Percentiles rank a stretch among this genome's conserved stretches.
Evolutionary conservation across 140 eudicot genomes (phyloP).

Genomic region (Eryngium alpinum): DNA sequence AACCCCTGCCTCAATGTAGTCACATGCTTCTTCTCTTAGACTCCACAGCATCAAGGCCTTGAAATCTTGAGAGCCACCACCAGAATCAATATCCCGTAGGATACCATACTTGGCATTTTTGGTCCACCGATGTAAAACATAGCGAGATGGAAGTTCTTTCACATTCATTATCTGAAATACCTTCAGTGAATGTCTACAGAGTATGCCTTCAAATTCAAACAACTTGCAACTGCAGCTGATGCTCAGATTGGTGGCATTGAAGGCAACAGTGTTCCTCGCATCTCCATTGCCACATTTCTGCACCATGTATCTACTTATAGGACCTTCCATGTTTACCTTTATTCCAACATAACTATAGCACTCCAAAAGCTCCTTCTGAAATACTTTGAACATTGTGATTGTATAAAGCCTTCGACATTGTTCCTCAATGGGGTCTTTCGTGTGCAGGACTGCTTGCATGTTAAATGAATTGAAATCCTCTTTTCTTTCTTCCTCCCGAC

Average conservation of each 20-base stretch:
- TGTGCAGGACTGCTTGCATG: conserved; percentile 11
- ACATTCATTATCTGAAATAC: conserved; percentile 3
- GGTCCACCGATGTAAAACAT: conserved; percentile 13
- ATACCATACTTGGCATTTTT: conserved; percentile 14
- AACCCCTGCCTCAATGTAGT: conserved; percentile 12
- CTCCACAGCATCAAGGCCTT: conserved; percentile 17
- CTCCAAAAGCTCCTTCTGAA: conserved; percentile 18
- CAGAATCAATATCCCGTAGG: conserved; percentile 14
- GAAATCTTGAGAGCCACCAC: conserved; percentile 10
- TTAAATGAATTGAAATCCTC: conserved; percentile 13
- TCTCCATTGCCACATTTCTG: conserved; percentile 8
- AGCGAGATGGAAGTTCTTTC: conserved; percentile 15
- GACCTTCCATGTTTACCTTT: conserved; percentile 11
- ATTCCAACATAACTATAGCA: conserved; percentile 18
- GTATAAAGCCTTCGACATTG: conserved; percentile 20
- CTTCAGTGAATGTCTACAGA: conserved; percentile 17
- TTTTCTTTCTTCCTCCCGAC: conserved; percentile 15
- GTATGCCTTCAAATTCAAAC: conserved; percentile 18
- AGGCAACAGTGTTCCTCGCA: conserved; percentile 6
- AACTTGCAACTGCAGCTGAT: conserved; percentile 18
- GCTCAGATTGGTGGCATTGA: conserved; percentile 3
- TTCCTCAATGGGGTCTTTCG: conserved; percentile 18
- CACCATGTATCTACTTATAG: conserved; percentile 15
- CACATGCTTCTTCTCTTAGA: conserved; percentile 12
- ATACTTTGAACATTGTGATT: conserved; percentile 10